phyloP scores from a whole-genome alignment of 768 basidiomycete genomes.

The Tulasnella sp. region DNA sequence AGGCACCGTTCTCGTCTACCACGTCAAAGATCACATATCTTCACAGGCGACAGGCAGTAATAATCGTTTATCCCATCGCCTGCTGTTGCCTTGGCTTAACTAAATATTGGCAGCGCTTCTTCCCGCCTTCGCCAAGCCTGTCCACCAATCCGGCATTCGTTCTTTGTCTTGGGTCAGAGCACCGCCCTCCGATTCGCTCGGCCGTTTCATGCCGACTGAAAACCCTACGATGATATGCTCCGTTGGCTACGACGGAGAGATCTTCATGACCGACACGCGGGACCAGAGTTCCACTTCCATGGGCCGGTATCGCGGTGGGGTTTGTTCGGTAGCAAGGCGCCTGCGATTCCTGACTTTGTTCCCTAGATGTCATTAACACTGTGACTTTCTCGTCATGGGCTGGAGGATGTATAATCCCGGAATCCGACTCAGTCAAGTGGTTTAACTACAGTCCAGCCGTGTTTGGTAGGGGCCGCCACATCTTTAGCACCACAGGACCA shows the following conservation, averaged over 20 bases:
- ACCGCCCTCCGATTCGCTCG: conserved; percentile 50
- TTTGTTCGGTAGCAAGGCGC: conserved; percentile 18
- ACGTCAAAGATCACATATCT: conserved; percentile 42
- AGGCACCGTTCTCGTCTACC: conserved; percentile 47
- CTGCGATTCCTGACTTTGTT: conserved; percentile 6
- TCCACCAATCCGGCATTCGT: conserved; percentile 81
- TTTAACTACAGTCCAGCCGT: conserved; percentile 72
- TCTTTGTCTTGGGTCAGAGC: conserved; percentile 73
- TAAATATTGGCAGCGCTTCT: conserved; percentile 46
- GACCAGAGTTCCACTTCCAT: conserved; percentile 68
- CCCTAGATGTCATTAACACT: conserved; percentile 68
- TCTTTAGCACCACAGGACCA: conserved; percentile 77
- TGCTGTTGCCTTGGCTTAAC: neutral
- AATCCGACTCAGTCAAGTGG: conserved; percentile 82
- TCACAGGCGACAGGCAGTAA: conserved; percentile 11
- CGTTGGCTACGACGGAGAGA: conserved; percentile 79
- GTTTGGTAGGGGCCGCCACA: conserved; percentile 70
- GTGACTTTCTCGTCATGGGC: conserved; percentile 68
- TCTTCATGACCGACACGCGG: conserved; percentile 75
- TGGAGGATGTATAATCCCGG: conserved; percentile 74
- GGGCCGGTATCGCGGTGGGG: conserved; percentile 74
- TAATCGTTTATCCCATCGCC: neutral
- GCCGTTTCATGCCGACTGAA: conserved; percentile 50
- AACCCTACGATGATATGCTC: conserved; percentile 58
- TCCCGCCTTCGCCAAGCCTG: conserved; percentile 71